Percentiles rank a stretch among this genome's conserved stretches.
Evolutionary conservation across 2,329 filamentous ascomycete genomes (phyloP).

Genomic region (Venturia carpophila): DNA sequence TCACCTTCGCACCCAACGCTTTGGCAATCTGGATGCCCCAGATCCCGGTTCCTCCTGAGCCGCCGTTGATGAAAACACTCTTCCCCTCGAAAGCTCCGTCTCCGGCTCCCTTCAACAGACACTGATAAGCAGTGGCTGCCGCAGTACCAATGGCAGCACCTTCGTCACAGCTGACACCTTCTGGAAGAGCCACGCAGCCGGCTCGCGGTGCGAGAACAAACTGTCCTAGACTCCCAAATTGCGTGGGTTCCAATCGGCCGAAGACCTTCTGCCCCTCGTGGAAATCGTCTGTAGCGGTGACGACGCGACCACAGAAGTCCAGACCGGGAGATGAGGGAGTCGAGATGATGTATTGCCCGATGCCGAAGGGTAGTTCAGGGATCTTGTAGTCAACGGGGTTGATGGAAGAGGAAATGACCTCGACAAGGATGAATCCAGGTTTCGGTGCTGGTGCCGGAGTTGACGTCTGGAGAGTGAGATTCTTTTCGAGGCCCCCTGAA

Average conservation of each 20-base stretch:
- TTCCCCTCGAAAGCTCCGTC: neutral
- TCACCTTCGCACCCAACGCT: constrained; percentile 51
- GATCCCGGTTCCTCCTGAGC: constrained; percentile 48
- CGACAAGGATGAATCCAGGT: constrained; percentile 43
- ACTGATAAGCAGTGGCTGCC: constrained; percentile 35
- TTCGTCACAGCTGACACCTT: constrained; percentile 28
- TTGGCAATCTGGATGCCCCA: constrained; percentile 59
- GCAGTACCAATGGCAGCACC: constrained; percentile 33
- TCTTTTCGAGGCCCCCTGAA: constrained; percentile 44
- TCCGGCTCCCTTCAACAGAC: neutral
- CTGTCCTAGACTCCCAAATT: constrained; percentile 33
- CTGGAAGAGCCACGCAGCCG: constrained; percentile 26
- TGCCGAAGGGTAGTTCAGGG: constrained; percentile 37
- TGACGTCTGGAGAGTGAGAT: constrained; percentile 40
- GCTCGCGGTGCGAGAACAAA: constrained; percentile 24
- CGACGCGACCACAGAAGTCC: constrained; percentile 46
- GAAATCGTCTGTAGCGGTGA: constrained; percentile 27
- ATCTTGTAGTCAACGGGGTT: constrained; percentile 61
- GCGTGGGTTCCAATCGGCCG: constrained; percentile 28
- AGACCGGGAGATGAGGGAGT: constrained; percentile 41
- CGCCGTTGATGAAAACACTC: constrained; percentile 19
- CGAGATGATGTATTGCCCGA: constrained; percentile 31
- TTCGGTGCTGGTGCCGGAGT: constrained; percentile 35
- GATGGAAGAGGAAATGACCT: constrained; percentile 46
- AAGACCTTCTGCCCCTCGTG: constrained; percentile 34